phyloP scores from a whole-genome alignment of 1,284 basidiomycete species.

The Apiotrichum mycotoxinovorans region DNA sequence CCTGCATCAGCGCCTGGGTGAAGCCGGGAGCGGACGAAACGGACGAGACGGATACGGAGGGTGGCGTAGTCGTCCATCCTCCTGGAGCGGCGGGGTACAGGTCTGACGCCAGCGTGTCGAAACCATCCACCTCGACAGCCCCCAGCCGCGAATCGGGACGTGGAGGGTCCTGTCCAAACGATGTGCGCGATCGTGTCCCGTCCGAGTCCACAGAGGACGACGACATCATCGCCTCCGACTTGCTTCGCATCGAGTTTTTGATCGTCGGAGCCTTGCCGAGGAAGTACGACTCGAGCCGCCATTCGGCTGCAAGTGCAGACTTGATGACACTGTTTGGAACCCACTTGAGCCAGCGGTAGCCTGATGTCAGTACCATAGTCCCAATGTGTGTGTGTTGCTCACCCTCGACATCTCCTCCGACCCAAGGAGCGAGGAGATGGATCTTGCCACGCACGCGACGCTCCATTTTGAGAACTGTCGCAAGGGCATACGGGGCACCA shows the following conservation, averaged over 20 bases:
- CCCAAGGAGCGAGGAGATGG: slow-evolving; percentile 94
- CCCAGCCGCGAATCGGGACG: slow-evolving; percentile 3
- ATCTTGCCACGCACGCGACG: slow-evolving; percentile 77
- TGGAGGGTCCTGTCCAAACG: slow-evolving; percentile 2
- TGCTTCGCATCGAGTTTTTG: slow-evolving; percentile 17
- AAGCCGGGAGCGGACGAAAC: slow-evolving; percentile 33
- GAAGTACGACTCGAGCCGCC: slow-evolving; percentile 94
- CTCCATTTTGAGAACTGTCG: slow-evolving; percentile 70
- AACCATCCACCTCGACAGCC: slow-evolving; percentile 4
- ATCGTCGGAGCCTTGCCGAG: slow-evolving; percentile 82
- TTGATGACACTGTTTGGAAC: slow-evolving; percentile 88
- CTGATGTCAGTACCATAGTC: slow-evolving; percentile 56
- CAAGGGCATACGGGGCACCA: slow-evolving; percentile 89
- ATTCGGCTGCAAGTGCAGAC: slow-evolving; percentile 94
- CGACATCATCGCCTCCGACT: slow-evolving; percentile 9
- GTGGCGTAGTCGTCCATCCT: background rate
- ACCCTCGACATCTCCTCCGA: slow-evolving; percentile 73
- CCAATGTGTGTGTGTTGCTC: slow-evolving; percentile 47
- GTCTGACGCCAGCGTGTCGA: slow-evolving; percentile 9
- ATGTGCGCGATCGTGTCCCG: slow-evolving; percentile 7
- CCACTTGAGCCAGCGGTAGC: slow-evolving; percentile 95
- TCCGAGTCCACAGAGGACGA: slow-evolving; percentile 12
- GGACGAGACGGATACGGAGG: background rate
- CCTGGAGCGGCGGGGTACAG: slow-evolving; percentile 1
- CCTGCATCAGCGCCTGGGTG: slow-evolving; percentile 74